These are phyloP conservation scores for Candida bentonensis DNA, from an alignment of 805 yeast species.

Conservation along the genomic window DNA sequence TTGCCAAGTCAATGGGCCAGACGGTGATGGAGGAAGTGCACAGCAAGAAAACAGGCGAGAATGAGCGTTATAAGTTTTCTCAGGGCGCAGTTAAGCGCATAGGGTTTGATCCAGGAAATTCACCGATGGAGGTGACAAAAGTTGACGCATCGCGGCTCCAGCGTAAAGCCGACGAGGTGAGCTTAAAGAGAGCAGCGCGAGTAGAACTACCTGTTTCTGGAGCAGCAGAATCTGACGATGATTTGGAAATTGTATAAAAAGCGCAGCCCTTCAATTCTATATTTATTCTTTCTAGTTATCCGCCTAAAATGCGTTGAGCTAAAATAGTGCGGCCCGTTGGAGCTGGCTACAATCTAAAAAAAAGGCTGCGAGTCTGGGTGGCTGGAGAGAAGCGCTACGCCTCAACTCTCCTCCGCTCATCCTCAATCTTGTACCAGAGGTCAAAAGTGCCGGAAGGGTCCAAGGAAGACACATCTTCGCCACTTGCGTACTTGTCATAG, in stretches of 20 bases:
- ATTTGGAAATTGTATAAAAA: conserved; percentile 16
- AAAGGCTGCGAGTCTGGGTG: too few relatives aligned
- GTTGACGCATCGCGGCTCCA: conserved; percentile 4
- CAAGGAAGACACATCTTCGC: conserved; percentile 15
- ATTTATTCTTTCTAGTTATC: not conserved
- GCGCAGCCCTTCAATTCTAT: not conserved
- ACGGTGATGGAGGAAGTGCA: not conserved
- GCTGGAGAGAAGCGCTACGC: too few relatives aligned
- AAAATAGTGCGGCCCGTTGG: not conserved
- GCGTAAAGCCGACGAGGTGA: conserved; percentile 19
- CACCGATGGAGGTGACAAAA: not conserved
- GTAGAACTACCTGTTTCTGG: conserved; percentile 6
- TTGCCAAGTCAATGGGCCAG: not conserved
- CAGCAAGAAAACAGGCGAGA: not conserved
- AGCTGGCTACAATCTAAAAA: too few relatives aligned
- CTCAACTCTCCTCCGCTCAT: conserved; percentile 10
- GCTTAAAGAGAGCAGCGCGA: conserved; percentile 16
- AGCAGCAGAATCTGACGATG: conserved; percentile 25
- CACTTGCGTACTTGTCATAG: conserved; percentile 9
- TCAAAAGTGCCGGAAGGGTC: conserved; percentile 36
- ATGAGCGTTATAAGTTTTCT: not conserved
- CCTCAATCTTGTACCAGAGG: conserved; percentile 35
- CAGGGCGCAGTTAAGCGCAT: not conserved
- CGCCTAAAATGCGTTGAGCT: not conserved
- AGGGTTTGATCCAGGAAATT: not conserved